Evolutionary conservation across 2,329 filamentous ascomycete genomes (phyloP).

Genomic region (Epichloe festucae): DNA sequence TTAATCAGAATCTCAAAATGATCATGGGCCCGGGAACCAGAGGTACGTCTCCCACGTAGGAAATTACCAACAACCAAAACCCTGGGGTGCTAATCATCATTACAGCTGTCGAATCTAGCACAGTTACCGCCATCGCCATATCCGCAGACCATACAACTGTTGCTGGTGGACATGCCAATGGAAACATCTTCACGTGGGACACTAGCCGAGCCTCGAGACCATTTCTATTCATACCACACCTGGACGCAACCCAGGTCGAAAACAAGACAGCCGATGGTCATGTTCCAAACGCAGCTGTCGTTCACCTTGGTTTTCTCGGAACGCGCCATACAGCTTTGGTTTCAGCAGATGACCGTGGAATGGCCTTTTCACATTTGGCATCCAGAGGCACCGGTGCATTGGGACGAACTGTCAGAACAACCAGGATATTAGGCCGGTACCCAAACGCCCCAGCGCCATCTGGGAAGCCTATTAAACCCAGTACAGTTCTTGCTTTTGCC

Average conservation of each 20-base stretch:
- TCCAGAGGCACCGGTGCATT: slow-evolving; percentile 81
- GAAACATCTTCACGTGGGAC: slow-evolving; percentile 96
- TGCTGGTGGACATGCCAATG: slow-evolving; percentile 78
- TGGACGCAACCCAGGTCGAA: slow-evolving; percentile 52
- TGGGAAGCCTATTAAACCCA: slow-evolving; percentile 69
- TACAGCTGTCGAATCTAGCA: slow-evolving; percentile 75
- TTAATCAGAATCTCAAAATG: slow-evolving; percentile 85
- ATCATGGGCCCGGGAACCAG: slow-evolving; percentile 91
- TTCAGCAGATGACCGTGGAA: slow-evolving; percentile 85
- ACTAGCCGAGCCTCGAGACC: slow-evolving; percentile 68
- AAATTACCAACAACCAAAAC: neutral
- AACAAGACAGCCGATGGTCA: slow-evolving; percentile 69
- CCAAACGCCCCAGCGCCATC: slow-evolving; percentile 52
- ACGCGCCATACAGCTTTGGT: slow-evolving; percentile 89
- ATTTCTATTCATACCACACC: slow-evolving; percentile 74
- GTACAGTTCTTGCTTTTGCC: slow-evolving; percentile 85
- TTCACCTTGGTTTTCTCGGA: slow-evolving; percentile 89
- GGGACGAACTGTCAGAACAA: slow-evolving; percentile 76
- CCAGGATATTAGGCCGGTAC: slow-evolving; percentile 82
- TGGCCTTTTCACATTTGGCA: slow-evolving; percentile 96
- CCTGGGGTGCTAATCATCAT: slow-evolving; percentile 16
- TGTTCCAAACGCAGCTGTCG: slow-evolving; percentile 60
- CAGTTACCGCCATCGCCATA: slow-evolving; percentile 75
- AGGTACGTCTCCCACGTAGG: slow-evolving; percentile 33
- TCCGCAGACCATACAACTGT: slow-evolving; percentile 90